Base-by-base conservation (phyloP, 257 asterid species). In the Rehmannia glutinosa region DNA sequence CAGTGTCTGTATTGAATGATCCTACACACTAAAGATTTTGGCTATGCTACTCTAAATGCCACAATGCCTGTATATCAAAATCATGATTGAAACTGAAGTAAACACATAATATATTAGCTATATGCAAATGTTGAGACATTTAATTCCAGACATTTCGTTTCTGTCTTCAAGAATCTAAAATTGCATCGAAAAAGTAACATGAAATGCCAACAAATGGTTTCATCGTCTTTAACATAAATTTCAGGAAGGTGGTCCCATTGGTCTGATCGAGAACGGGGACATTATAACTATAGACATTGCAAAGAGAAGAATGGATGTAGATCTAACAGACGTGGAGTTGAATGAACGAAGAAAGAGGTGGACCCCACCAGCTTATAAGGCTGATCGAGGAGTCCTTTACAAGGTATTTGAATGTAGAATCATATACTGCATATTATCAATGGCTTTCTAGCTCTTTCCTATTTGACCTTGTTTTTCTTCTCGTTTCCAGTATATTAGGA, bases 171-270 rank as follows among this genome's bases (percentile, higher is more conserved):
- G n/a, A n/a, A 13, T 24, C 9, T 11, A 32, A 68, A 61, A 20
- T 33, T 24, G 6, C 28, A 10, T 20, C 28, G n/a, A 30, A 3
- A 50, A 35, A 12, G 9, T 15, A 30, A 35, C 59, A 39, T 5
- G 23, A 58, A 28, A 57, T 23, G 15, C n/a, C 10, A 32, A 28
- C 21, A 46, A 6, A 49, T 13, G 17, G 9, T 25, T 20, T 35
- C 39, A 13, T 49, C 17, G 23, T 21, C 52, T 5, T 62, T 52
- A 28, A 19, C 56, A 13, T 38, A 32, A 72, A 72, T 77, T 80
- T 56, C 90, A 93, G 98, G 98, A 93, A 83, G 97, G 98, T 27
- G 98, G 98, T 30, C 95, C 98, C 5, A 81, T 92, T 54, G 98
- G 90, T 70, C 86, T 92, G n/a, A 74, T 93, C 19, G 74, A 84